Evolutionary conservation across 2,329 filamentous ascomycete genomes (phyloP).

Genomic region (Beauveria scarabaeidicola): DNA sequence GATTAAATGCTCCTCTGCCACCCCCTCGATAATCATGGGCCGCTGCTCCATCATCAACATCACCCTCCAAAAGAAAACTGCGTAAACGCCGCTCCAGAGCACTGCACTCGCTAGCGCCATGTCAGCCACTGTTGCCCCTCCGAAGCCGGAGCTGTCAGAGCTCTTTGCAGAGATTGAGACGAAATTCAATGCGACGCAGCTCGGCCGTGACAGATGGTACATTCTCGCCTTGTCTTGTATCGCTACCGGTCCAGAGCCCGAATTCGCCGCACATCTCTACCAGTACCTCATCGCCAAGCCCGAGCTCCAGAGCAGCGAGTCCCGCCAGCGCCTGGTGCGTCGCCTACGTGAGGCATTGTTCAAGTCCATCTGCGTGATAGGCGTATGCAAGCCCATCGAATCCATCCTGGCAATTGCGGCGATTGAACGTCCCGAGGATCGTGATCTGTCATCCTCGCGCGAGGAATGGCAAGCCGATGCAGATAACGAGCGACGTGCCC

Average conservation of each 20-base stretch:
- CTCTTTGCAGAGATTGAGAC: constrained; percentile 6
- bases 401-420: constrained; percentile 47
- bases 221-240: constrained; percentile 13
- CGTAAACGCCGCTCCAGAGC: not conserved
- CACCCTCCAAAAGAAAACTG: not conserved
- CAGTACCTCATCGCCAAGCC: constrained; percentile 43
- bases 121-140: not conserved
- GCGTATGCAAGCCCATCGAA: constrained; percentile 55
- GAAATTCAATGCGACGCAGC: not conserved
- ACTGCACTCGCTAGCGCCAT: not conserved
- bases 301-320: constrained; percentile 31
- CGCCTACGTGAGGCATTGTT: constrained; percentile 49
- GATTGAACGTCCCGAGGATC: constrained; percentile 44
- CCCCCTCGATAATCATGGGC: not conserved
- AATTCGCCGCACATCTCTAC: constrained; percentile 45
- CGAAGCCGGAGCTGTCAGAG: constrained; percentile 3
- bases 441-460: constrained; percentile 45
- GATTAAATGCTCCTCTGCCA: no score
- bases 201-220: constrained; percentile 12
- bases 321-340: constrained; percentile 39
- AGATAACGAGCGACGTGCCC: constrained; percentile 43
- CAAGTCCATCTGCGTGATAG: constrained; percentile 49
- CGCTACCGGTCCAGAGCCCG: constrained; percentile 24
- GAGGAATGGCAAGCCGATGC: constrained; percentile 50
- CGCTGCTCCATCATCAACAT: not conserved